Percentiles rank a stretch among this genome's conserved stretches.
Evolutionary conservation across 2,329 filamentous ascomycete genomes (phyloP).

Genomic region (Nothophaeocryptopus gaeumannii): DNA sequence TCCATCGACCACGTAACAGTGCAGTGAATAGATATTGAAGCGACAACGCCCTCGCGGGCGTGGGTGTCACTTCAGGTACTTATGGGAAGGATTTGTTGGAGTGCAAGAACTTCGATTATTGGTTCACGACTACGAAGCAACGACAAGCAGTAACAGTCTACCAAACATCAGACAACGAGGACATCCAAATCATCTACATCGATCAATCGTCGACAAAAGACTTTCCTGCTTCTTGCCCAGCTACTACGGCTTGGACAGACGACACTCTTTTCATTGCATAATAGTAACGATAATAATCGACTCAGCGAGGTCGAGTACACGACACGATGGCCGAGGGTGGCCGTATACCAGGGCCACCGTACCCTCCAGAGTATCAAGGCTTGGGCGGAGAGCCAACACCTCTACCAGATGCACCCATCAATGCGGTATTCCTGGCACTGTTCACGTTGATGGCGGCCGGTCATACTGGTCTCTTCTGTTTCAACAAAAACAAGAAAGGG

Average conservation of each 20-base stretch:
- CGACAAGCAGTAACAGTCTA: no score
- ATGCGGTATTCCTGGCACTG: slow-evolving; percentile 59
- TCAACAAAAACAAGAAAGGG: slow-evolving; percentile 48
- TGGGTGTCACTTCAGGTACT: not conserved
- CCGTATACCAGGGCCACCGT: slow-evolving; percentile 2
- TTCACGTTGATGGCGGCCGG: slow-evolving; percentile 54
- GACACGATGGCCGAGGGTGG: not conserved
- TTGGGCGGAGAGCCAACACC: slow-evolving; percentile 59
- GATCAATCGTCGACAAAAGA: no score
- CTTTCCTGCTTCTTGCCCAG: no score
- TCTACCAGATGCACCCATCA: slow-evolving; percentile 62
- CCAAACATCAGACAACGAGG: not conserved
- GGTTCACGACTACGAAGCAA: no score
- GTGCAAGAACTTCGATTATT: no score
- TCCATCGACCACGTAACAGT: not conserved
- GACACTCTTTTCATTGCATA: not conserved
- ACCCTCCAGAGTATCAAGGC: slow-evolving; percentile 37
- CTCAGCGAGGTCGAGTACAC: not conserved
- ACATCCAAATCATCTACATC: not conserved
- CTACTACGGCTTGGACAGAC: not conserved
- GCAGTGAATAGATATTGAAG: not conserved
- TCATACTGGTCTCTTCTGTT: slow-evolving; percentile 59
- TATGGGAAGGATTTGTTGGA: not conserved
- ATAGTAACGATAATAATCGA: not conserved
- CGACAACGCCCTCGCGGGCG: not conserved